Evolutionary conservation across 2,329 filamentous ascomycete genomes (phyloP).

Genomic region (Ophiosphaerella herpotricha): DNA sequence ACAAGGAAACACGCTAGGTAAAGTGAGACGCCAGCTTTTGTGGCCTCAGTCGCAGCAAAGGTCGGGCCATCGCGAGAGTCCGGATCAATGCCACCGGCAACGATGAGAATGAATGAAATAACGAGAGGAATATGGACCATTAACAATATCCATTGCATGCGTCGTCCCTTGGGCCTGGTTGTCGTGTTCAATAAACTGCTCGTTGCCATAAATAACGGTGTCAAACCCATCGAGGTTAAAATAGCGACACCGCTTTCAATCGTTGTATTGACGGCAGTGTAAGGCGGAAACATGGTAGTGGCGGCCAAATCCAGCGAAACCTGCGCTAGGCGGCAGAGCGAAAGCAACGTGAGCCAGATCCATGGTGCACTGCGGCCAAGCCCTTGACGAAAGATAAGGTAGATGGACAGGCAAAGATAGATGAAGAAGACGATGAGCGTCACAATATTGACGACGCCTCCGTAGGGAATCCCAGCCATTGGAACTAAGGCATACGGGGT

Average conservation of each 20-base stretch:
- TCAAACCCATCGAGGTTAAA: conserved; percentile 42
- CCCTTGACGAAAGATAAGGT: conserved; percentile 36
- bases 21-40: conserved; percentile 41
- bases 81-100: conserved; percentile 43
- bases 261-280: conserved; percentile 29
- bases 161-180: conserved; percentile 39
- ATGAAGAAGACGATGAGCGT: conserved; percentile 40
- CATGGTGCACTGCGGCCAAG: conserved; percentile 41
- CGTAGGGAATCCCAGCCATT: conserved; percentile 30
- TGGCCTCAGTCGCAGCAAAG: conserved; percentile 40
- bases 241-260: conserved; percentile 42
- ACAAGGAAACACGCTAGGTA: conserved; percentile 41
- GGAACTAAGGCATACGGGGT: conserved; percentile 24
- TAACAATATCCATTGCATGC: conserved; percentile 45
- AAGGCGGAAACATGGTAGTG: conserved; percentile 31
- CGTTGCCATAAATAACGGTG: conserved; percentile 43
- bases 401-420: conserved; percentile 36
- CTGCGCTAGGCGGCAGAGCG: conserved; percentile 41
- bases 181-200: conserved; percentile 41
- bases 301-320: conserved; percentile 43
- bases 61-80: conserved; percentile 36
- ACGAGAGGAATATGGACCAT: conserved; percentile 38
- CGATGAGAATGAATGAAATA: conserved; percentile 42
- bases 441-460: conserved; percentile 39
- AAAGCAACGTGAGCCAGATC: conserved; percentile 38